Evolutionary conservation across 2,329 filamentous ascomycete species (phyloP).

Genomic region (Fusarium austroafricanum): DNA sequence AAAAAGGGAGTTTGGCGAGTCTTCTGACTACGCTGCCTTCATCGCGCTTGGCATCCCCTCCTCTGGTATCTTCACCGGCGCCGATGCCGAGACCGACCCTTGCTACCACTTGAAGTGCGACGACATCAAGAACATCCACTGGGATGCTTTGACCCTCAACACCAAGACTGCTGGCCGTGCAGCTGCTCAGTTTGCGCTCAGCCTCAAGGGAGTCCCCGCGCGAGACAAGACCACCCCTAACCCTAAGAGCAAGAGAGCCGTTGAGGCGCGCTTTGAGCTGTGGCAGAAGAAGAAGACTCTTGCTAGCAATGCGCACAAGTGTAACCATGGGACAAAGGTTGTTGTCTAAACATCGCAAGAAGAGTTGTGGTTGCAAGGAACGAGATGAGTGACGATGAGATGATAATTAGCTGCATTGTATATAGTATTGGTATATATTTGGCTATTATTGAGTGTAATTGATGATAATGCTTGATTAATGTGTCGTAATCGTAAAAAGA

Average conservation of each 20-base stretch:
- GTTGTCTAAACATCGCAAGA: conserved; percentile 26
- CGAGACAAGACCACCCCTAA: conserved; percentile 48
- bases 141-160: conserved; percentile 54
- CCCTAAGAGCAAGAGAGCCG: conserved; percentile 41
- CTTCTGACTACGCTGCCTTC: conserved; percentile 58
- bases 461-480: background rate
- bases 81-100: conserved; percentile 49
- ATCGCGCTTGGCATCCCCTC: conserved; percentile 54
- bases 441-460: background rate
- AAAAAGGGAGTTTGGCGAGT: conserved; percentile 50
- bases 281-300: conserved; percentile 43
- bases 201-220: conserved; percentile 50
- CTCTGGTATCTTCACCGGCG: conserved; percentile 56
- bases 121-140: conserved; percentile 55
- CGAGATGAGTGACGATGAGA: conserved; percentile 1
- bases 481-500: conserved; percentile 5
- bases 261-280: conserved; percentile 43
- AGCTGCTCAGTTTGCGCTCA: conserved; percentile 57
- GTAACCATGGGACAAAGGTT: conserved; percentile 43
- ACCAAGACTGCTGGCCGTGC: conserved; percentile 62
- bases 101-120: conserved; percentile 58
- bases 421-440: conserved; percentile 4
- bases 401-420: conserved; percentile 1
- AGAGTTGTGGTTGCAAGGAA: background rate
- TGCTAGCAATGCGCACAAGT: conserved; percentile 47